These are phyloP conservation scores for Cladobotryum mycophilum DNA, from an alignment of 2,329 filamentous ascomycete genomes.

Conservation along the genomic window DNA sequence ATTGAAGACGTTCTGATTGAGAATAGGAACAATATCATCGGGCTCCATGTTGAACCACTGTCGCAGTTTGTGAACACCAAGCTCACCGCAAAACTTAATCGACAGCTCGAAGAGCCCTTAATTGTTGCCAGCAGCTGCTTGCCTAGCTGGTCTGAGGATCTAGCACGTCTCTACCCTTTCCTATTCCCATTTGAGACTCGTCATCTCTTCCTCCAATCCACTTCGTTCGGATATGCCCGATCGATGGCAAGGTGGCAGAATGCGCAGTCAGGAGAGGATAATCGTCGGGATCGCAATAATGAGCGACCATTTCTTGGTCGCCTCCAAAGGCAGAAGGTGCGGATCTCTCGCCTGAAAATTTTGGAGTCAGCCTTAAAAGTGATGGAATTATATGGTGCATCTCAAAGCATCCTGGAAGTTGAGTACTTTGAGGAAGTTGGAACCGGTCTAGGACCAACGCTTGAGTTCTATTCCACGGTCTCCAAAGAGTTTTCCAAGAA, in stretches of 20 bases:
- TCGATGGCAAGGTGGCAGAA: slow-evolving; percentile 99
- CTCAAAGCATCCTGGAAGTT: slow-evolving; percentile 90
- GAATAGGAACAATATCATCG: slow-evolving; percentile 58
- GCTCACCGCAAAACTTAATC: slow-evolving; percentile 92
- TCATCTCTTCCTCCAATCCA: slow-evolving; percentile 94
- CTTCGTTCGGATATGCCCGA: slow-evolving; percentile 93
- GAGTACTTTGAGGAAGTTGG: slow-evolving; percentile 99
- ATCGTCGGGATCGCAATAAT: slow-evolving; percentile 75
- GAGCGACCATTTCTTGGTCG: slow-evolving; percentile 87
- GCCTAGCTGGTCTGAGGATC: slow-evolving; percentile 91
- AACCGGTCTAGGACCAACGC: slow-evolving; percentile 86
- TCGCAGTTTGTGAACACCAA: slow-evolving; percentile 98
- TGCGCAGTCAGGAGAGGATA: slow-evolving; percentile 74
- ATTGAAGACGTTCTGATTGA: slow-evolving; percentile 84
- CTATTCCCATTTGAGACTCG: slow-evolving; percentile 96
- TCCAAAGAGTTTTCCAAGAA: slow-evolving; percentile 97
- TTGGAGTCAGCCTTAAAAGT: slow-evolving; percentile 96
- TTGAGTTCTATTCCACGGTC: slow-evolving; percentile 97
- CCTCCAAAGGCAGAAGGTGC: slow-evolving; percentile 93
- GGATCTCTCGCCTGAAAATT: slow-evolving; percentile 90
- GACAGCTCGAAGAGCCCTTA: slow-evolving; percentile 90
- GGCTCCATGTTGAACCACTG: slow-evolving; percentile 72
- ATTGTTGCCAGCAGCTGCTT: slow-evolving; percentile 96
- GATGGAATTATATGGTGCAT: slow-evolving; percentile 97
- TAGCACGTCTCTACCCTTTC: slow-evolving; percentile 91